Evolutionary conservation across 2,329 filamentous ascomycete species (phyloP).

Genomic region (Plenodomus biglobosus): DNA sequence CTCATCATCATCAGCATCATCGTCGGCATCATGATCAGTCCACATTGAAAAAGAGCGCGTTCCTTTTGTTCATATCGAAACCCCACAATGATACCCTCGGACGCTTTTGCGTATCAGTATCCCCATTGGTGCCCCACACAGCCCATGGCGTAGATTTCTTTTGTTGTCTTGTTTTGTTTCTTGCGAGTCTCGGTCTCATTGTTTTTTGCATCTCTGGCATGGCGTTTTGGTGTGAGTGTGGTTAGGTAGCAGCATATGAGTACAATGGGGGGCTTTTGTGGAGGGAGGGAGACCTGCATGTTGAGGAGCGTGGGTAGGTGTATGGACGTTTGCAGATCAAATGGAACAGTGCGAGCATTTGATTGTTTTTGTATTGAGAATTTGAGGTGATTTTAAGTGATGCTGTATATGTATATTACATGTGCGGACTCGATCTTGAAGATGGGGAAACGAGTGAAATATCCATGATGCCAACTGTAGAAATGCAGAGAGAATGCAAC

Average conservation of each 20-base stretch:
- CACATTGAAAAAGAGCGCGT: slow-evolving; percentile 12
- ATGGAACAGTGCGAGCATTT: too few relatives aligned
- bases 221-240: too few relatives aligned
- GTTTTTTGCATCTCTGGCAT: slow-evolving; percentile 21
- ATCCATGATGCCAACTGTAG: too few relatives aligned
- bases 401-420: too few relatives aligned
- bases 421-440: too few relatives aligned
- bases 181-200: not conserved
- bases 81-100: slow-evolving; percentile 36
- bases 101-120: slow-evolving; percentile 8
- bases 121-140: slow-evolving; percentile 1
- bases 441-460: too few relatives aligned
- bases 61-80: slow-evolving; percentile 26
- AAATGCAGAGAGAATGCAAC: too few relatives aligned
- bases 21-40: too few relatives aligned
- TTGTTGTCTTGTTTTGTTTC: slow-evolving; percentile 3
- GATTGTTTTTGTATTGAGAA: slow-evolving; percentile 6
- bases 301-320: not conserved
- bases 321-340: too few relatives aligned
- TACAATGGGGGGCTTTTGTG: not conserved
- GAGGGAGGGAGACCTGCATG: not conserved
- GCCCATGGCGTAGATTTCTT: slow-evolving; percentile 4
- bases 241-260: not conserved
- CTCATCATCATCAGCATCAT: too few relatives aligned
- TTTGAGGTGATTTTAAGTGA: not conserved